Evolutionary conservation across 1,139 yeast species (phyloP), one percentile per base, ranked within the genome.

Genomic region (Geotrichum fermentans): DNA sequence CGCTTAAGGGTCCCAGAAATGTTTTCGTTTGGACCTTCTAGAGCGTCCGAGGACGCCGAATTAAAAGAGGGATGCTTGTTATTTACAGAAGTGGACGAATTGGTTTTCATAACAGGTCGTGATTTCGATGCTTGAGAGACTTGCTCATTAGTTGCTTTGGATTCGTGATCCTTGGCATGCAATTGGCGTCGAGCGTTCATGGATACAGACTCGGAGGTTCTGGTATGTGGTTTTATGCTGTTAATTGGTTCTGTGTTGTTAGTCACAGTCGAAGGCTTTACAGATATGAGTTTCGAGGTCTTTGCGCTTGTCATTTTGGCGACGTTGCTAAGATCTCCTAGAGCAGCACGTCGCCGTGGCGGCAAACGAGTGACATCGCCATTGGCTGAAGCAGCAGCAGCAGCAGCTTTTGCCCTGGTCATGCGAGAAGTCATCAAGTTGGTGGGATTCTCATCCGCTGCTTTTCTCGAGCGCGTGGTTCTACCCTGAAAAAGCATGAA

Each of bases 241-340:
- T 43, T 32, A n/a, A 40, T 20, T 22, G 28, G 26, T 3, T 26
- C 33, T 40, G 52, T 32, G 46, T 43, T 18, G 47, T 5, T 16
- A n/a, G 28, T 5, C 21, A 17, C 30, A 13, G n/a, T 11, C 14
- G 20, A 18, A 18, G 43, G 16, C 14, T 29, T 40, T 8, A 40
- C 35, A 2, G 43, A 16, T 28, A 39, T 14, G 4, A 39, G 34
- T 30, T 40, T 40, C 26, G 36, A 40, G n/a, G 34, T 5, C 16
- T 30, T 48, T 2, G 52, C 44, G 13, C 6, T 40, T 33, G 49
- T 35, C 38, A 52, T 50, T 34, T 59, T 59, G 29, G 55, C 53
- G 30, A 61, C 60, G 45, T 63, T 64, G 46, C 65, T 63, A 26
- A 64, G 57, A 47, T 64, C 68, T 4, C 64, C 67, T 29, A 64